Evolutionary conservation across 1,284 basidiomycete species (phyloP).

Genomic region (Moesziomyces sp.): DNA sequence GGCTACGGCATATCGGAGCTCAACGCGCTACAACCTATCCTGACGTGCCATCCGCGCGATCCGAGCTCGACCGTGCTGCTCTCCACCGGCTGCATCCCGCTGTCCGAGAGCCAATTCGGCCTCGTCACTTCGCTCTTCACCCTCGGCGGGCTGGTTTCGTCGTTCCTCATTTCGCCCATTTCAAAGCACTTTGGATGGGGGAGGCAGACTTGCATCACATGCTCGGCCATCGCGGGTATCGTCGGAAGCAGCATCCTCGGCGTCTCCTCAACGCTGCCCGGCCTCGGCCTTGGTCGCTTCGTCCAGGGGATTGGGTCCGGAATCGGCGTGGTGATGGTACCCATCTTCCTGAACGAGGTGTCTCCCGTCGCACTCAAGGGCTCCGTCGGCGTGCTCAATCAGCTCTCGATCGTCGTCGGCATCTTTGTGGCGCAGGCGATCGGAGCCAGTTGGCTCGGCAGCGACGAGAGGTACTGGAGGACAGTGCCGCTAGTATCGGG

Average conservation of each 20-base stretch:
- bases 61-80: conserved; percentile 10
- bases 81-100: conserved; percentile 38
- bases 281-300: conserved; percentile 67
- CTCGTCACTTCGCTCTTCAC: conserved; percentile 85
- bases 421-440: conserved; percentile 68
- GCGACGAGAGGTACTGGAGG: conserved; percentile 61
- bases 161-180: conserved; percentile 38
- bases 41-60: conserved; percentile 37
- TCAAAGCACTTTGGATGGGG: conserved; percentile 35
- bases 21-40: conserved; percentile 56
- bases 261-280: conserved; percentile 4
- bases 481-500: conserved; percentile 66
- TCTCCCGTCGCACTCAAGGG: conserved; percentile 79
- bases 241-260: conserved; percentile 30
- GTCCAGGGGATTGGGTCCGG: conserved; percentile 83
- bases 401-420: conserved; percentile 63
- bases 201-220: conserved; percentile 27
- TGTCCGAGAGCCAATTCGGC: conserved; percentile 73
- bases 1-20: conserved; percentile 65
- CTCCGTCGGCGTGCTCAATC: conserved; percentile 84
- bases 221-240: conserved; percentile 27
- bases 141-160: conserved; percentile 83
- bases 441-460: conserved; percentile 64
- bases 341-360: conserved; percentile 84
- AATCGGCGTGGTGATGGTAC: conserved; percentile 84